Evolutionary conservation across 495 filamentous ascomycete genomes (phyloP).

Genomic region (Penicillium daleae): DNA sequence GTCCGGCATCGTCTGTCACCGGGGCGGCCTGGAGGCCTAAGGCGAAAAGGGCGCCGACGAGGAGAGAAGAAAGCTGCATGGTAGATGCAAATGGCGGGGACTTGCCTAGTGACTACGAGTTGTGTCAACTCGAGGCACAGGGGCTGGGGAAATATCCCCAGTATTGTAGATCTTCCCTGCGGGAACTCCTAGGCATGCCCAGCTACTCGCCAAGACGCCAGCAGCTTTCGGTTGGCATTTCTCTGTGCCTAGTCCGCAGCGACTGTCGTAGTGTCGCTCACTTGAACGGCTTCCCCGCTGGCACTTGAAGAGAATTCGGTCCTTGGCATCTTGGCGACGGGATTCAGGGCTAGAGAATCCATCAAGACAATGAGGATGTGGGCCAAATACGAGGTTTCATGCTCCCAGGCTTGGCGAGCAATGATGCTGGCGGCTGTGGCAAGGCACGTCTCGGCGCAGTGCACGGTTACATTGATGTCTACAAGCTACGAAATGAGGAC

Average conservation of each 20-base stretch:
- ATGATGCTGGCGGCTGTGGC: neutral
- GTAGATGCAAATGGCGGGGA: neutral
- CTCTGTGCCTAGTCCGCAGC: neutral
- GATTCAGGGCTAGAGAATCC: neutral
- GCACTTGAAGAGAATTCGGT: slow-evolving; percentile 2
- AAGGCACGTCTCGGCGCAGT: neutral
- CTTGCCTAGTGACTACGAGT: no score
- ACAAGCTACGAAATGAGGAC: neutral
- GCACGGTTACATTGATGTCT: neutral
- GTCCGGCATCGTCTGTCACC: neutral
- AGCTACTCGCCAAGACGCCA: neutral
- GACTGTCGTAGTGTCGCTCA: neutral
- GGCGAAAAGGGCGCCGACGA: neutral
- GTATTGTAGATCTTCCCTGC: neutral
- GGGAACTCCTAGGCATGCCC: neutral
- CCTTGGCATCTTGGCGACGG: neutral
- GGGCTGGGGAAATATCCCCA: neutral
- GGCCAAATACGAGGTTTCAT: slow-evolving; percentile 2
- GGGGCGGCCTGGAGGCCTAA: neutral
- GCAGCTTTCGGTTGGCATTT: neutral
- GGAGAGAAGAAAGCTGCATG: neutral
- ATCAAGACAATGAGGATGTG: neutral
- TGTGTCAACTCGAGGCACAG: neutral
- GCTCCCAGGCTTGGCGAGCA: neutral
- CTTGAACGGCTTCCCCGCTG: neutral